Percentiles rank a stretch among this genome's conserved stretches.
These are phyloP conservation scores for Colletotrichum sp. DNA, from an alignment of 2,329 filamentous ascomycete genomes.

Conservation along the genomic window DNA sequence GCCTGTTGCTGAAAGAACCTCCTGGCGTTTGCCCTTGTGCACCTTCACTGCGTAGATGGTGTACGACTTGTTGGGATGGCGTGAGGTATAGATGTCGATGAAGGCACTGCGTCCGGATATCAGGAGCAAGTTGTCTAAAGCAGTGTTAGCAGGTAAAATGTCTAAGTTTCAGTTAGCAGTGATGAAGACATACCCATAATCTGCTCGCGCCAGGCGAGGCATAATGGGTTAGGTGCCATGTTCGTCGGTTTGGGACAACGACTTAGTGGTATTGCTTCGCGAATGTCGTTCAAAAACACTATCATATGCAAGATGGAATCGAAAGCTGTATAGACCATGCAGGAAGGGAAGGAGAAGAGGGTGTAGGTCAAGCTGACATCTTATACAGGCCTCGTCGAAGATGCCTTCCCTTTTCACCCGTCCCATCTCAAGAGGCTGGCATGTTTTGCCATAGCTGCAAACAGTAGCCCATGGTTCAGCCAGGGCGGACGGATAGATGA, in stretches of 20 bases:
- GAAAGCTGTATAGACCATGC: not conserved
- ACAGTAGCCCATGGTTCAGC: not conserved
- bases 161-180: not conserved
- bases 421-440: not conserved
- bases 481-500: not conserved
- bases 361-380: not conserved
- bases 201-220: constrained; percentile 16
- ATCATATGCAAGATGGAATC: not conserved
- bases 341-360: not conserved
- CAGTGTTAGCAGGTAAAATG: not conserved
- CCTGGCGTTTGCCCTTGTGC: constrained; percentile 77
- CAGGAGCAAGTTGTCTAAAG: constrained; percentile 7
- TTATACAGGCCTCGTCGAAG: not conserved
- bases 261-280: not conserved
- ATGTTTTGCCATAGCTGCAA: not conserved
- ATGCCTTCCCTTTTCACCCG: not conserved
- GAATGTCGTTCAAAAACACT: not conserved
- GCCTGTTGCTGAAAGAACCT: constrained; percentile 35
- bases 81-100: constrained; percentile 12
- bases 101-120: constrained; percentile 11
- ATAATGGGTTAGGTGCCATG: constrained; percentile 13
- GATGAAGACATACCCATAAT: not conserved
- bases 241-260: not conserved
- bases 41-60: constrained; percentile 76
- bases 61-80: constrained; percentile 11